A percentile compares a stretch with the other conserved stretches of the same genome.
phyloP scores from a whole-genome alignment of 306 rosid genomes.

The Vigna radiata region DNA sequence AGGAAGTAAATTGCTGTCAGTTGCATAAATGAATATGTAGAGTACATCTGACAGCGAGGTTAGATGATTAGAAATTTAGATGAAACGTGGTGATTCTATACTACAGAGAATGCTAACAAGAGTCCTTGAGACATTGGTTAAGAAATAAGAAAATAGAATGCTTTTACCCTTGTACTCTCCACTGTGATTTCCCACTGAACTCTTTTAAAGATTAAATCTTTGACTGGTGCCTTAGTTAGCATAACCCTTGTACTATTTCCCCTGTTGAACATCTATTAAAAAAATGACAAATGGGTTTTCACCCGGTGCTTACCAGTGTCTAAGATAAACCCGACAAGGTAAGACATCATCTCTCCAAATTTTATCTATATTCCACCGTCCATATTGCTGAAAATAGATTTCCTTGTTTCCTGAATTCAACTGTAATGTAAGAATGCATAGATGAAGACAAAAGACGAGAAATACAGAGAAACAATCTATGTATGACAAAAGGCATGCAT shows the following conservation, averaged over 20 bases:
- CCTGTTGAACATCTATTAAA: neutral
- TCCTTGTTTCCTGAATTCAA: conserved; percentile 74
- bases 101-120: neutral
- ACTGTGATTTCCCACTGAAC: neutral
- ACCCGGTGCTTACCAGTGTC: conserved; percentile 78
- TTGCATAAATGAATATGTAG: too few species aligned
- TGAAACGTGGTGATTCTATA: neutral
- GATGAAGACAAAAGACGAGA: conserved; percentile 13
- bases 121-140: neutral
- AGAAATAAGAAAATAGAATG: neutral
- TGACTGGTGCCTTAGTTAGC: neutral
- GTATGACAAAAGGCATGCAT: conserved; percentile 27
- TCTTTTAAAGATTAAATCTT: neutral
- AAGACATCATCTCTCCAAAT: conserved; percentile 94
- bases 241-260: neutral
- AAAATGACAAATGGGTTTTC: conserved; percentile 15
- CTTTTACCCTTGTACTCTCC: neutral
- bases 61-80: neutral
- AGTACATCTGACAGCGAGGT: too few species aligned
- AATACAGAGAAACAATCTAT: conserved; percentile 31
- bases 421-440: conserved; percentile 20
- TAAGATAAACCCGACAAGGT: conserved; percentile 92
- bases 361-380: conserved; percentile 74
- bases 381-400: conserved; percentile 71
- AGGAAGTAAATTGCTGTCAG: too few species aligned